Conservation (phyloP, 148 eudicot species). For the Spergularia bocconei region DNA sequence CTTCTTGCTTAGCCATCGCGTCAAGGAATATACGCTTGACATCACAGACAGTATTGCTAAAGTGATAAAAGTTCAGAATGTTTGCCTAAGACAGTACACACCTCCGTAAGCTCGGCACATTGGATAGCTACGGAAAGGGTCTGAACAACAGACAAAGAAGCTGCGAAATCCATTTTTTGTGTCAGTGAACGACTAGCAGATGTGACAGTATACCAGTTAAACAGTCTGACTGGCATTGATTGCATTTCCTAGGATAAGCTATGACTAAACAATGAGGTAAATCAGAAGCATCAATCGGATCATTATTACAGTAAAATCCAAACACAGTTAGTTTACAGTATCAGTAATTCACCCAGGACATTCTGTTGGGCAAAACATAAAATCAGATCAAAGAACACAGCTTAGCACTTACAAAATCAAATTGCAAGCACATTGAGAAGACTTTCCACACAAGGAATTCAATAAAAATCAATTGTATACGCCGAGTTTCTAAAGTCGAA, state of each 20-base stretch:
- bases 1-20: constrained; percentile 20
- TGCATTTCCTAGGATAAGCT: not conserved
- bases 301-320: too few relatives aligned
- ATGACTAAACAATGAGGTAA: not conserved
- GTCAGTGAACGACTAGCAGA: not conserved
- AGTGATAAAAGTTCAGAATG: constrained; percentile 21
- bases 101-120: constrained; percentile 21
- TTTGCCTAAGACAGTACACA: constrained; percentile 21
- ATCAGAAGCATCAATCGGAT: too few relatives aligned
- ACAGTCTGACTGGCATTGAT: constrained; percentile 1
- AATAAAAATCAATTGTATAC: too few relatives aligned
- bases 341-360: too few relatives aligned
- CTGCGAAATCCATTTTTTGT: constrained; percentile 11
- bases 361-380: too few relatives aligned
- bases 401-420: too few relatives aligned
- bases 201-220: not conserved
- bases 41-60: constrained; percentile 21
- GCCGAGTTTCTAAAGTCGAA: too few relatives aligned
- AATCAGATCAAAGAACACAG: too few relatives aligned
- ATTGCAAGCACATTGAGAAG: too few relatives aligned
- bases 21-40: constrained; percentile 26
- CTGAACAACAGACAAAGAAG: constrained; percentile 13
- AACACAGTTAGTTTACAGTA: too few relatives aligned
- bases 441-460: too few relatives aligned
- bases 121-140: constrained; percentile 10